Evolutionary conservation across 208 protist species (phyloP), one percentile per base, ranked within the genome.

Genomic region (Lotmaria passim): DNA sequence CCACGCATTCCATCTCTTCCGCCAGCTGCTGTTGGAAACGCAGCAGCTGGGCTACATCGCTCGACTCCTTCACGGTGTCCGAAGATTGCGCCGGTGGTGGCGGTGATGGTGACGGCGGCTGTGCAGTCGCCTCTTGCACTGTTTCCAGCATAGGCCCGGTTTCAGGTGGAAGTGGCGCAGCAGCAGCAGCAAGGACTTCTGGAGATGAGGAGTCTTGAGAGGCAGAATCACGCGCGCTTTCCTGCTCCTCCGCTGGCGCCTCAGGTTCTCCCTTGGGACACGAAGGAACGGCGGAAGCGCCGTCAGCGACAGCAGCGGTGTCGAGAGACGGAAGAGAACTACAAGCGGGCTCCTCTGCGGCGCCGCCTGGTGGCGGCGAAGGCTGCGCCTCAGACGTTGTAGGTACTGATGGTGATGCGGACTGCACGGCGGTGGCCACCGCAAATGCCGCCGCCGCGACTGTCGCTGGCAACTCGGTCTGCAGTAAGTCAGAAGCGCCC

Each of bases 21-120:
- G 84, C 83, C 10, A 92, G 64, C 53, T 85, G 75, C 36, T 74
- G 76, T 58, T 95, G 86, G 43, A 91, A 89, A 24, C 83, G 85
- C 15, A 93, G 73, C 21, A 92, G 69, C 58, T 91, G 84, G 0
- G 61, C 65, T 7, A 62, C 47, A 38, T 76, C 62, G 5, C 33
- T 46, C 19, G 34, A 48, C 23, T 69, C 59, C 28, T 31, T 55
- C 47, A 39, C 28, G 8, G 24, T 19, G 31, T 21, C 12, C 41
- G 28, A 10, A 39, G 65, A 1, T 15, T 28, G 3, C 17, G 19
- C 21, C 15, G 33, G 50, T 36, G 71, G 56, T 31, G 47, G 19
- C 4, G 0, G 41, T 59, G 48, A 28, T 38, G 34, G 23, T 38
- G 39, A 26, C 34, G 53, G 10, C 14, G 47, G 6, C n/a, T 7